Conservation (phyloP, 306 rosid genomes). For the Purshia tridentata region DNA sequence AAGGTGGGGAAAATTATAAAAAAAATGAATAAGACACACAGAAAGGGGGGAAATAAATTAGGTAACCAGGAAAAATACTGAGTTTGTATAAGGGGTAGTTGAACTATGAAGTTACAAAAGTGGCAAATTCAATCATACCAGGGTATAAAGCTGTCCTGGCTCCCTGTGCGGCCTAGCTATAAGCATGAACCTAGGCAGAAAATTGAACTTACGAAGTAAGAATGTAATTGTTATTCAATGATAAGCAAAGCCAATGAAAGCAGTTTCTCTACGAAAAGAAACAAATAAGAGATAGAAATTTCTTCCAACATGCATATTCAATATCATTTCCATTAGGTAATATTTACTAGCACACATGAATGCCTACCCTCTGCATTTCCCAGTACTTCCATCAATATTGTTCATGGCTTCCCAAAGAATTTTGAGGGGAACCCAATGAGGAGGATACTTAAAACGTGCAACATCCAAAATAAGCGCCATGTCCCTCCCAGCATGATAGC, state of each 20-base stretch:
- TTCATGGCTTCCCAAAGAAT: conserved; percentile 93
- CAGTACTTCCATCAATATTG: conserved; percentile 54
- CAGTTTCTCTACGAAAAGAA: not conserved
- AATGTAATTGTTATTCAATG: conserved; percentile 15
- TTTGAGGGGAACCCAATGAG: conserved; percentile 89
- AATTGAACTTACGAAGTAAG: conserved; percentile 9
- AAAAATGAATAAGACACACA: not conserved
- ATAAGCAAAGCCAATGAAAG: not conserved
- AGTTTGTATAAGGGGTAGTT: not conserved
- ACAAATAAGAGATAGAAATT: not conserved
- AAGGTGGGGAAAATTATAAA: not conserved
- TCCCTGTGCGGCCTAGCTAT: conserved; percentile 82
- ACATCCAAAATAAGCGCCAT: conserved; percentile 92
- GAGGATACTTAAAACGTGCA: conserved; percentile 97
- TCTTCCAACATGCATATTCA: not conserved
- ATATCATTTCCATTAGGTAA: not conserved
- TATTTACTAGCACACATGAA: conserved; percentile 7
- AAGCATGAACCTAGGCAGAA: conserved; percentile 81
- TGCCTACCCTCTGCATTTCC: conserved; percentile 71
- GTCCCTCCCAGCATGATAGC: conserved; percentile 77
- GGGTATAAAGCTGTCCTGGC: conserved; percentile 89
- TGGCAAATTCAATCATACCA: conserved; percentile 49
- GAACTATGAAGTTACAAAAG: conserved; percentile 8
- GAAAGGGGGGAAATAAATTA: not conserved
- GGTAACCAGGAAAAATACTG: not conserved